Evolutionary conservation across 2,329 filamentous ascomycete species (phyloP).

Genomic region (Trichoderma atrobrunneum): DNA sequence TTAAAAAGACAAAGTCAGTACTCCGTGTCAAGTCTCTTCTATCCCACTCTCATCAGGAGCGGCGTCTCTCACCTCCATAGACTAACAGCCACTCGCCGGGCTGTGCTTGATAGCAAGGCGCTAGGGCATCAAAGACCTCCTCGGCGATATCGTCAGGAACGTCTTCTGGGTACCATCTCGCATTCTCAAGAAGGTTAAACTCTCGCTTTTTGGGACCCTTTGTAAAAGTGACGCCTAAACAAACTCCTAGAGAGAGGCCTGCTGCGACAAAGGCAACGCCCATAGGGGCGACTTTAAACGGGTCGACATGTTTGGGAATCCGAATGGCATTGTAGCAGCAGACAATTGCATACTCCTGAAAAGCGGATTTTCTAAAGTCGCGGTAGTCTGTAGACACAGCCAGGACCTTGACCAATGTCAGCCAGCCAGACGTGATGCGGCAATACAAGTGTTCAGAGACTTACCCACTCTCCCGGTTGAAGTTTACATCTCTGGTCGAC

Average conservation of each 20-base stretch:
- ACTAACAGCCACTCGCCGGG: conserved; percentile 17
- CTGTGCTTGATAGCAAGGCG: conserved; percentile 13
- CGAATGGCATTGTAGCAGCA: conserved; percentile 17
- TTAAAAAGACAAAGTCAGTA: background rate
- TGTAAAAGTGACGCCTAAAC: conserved; percentile 2
- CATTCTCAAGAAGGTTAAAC: conserved; percentile 15
- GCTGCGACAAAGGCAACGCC: conserved; percentile 14
- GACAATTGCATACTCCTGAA: conserved; percentile 16
- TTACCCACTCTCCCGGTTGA: conserved; percentile 14
- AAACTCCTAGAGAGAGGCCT: conserved; percentile 9
- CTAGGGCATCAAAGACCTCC: conserved; percentile 14
- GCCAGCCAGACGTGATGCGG: background rate
- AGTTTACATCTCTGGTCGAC: conserved; percentile 9
- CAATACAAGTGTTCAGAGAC: background rate
- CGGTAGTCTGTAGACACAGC: conserved; percentile 16
- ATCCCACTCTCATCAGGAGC: background rate
- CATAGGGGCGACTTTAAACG: conserved; percentile 11
- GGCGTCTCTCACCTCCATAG: background rate
- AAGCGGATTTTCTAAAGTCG: conserved; percentile 11
- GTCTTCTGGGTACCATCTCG: background rate
- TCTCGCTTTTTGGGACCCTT: conserved; percentile 5
- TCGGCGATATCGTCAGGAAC: conserved; percentile 11
- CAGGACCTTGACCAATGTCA: background rate
- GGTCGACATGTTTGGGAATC: conserved; percentile 16
- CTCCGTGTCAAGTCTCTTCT: background rate